Evolutionary conservation across 257 asterid species (phyloP), one percentile per base, ranked within the genome.

Genomic region (Hygrophila difformis): DNA sequence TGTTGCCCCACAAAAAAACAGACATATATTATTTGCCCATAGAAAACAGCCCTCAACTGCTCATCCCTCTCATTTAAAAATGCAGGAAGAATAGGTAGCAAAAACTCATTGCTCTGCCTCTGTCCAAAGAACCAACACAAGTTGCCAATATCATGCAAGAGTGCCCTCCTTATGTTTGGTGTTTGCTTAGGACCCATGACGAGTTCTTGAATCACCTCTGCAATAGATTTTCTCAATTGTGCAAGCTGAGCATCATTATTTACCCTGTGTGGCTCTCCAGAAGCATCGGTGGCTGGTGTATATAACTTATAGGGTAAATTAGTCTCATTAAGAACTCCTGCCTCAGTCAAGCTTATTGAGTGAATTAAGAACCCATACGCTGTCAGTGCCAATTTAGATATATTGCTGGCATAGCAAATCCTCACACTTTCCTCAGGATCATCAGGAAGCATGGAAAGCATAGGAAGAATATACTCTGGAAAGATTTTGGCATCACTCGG

Each of bases 181-280:
- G 99, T 91, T 71, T 86, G 95, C 77, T 86, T 91, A 47, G 96
- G 97, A 46, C 97, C 99, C 99, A 91, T 86, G 47, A 91, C 96
- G 44, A 91, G 95, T 70, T 91, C 96, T 74, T 91, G 99, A 72
- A 91, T 86, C 60, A 91, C 87, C 70, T 86, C 99, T 24, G 99
- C 94, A 39, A 91, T 73, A 40, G 93, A 86, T 70, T 86, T 91
- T 55, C 99, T 70, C 64, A 91, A 68, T 53, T 76, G 94, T 43
- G 87, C 88, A 69, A 91, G 97, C 63, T 76, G 97, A 39, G 70
- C 83, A 59, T 80, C 94, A 63, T 70, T 73, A 56, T 76, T 78
- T 57, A 65, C 65, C 73, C 59, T 74, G 53, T 54, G 70, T 51
- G 70, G 75, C 50, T 65, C 69, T 18, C 67, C 71, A 44, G 74